Percentiles rank a stretch among this genome's conserved stretches.
These are phyloP conservation scores for Xylaria cubensis DNA, from an alignment of 495 filamentous ascomycete genomes.

Conservation along the genomic window DNA sequence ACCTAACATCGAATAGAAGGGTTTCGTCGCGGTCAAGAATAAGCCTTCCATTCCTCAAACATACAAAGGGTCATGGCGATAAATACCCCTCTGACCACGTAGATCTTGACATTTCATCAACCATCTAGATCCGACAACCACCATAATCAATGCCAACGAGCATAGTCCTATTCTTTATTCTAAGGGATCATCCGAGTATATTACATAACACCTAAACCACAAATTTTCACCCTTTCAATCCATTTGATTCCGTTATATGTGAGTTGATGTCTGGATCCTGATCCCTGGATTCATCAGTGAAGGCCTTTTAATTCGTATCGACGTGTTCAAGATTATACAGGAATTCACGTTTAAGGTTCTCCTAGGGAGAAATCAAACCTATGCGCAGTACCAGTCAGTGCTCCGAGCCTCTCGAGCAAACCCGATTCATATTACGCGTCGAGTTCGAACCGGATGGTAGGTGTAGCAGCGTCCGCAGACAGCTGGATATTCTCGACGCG, in stretches of 20 bases:
- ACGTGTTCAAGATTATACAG: too few relatives aligned
- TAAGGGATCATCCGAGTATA: background rate
- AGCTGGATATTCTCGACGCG: background rate
- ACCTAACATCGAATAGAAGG: background rate
- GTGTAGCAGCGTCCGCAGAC: background rate
- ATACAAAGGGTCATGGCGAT: background rate
- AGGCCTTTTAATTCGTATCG: too few relatives aligned
- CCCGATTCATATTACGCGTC: conserved; percentile 9
- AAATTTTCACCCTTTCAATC: background rate
- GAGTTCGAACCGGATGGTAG: background rate
- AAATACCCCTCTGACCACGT: background rate
- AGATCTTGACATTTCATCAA: background rate
- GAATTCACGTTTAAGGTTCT: too few relatives aligned
- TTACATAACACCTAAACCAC: background rate
- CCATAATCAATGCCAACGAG: background rate
- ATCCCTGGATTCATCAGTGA: too few relatives aligned
- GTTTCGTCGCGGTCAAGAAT: background rate
- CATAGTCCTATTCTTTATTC: background rate
- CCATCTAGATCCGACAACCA: background rate
- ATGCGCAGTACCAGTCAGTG: background rate
- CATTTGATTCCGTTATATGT: background rate
- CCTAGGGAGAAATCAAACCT: too few relatives aligned
- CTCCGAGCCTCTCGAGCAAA: background rate
- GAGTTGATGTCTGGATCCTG: background rate
- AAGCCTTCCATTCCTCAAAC: background rate